Base-by-base conservation (phyloP, 371 early-diverging fungal species). In the Syncephalis fuscata region DNA sequence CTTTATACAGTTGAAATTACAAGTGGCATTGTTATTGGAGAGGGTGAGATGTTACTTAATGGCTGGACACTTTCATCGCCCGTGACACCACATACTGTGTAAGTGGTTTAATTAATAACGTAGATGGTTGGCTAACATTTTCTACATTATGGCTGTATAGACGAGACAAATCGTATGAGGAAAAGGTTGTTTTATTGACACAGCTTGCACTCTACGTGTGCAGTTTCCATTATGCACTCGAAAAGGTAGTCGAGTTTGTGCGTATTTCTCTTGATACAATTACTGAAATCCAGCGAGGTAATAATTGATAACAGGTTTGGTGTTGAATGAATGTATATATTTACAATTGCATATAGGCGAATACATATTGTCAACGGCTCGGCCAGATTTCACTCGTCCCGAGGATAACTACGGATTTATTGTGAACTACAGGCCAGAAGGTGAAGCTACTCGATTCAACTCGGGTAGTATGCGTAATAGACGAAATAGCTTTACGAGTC, bases 151-250 rank as follows among this genome's bases (percentile, higher is more conserved):
- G n/a, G n/a, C n/a, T 45, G 21, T 26, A 39, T 36, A 52, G 53
- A n/a, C 41, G 44, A 24, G 38, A 48, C 20, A 54, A 54, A 41
- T 22, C 44, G 16, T 76, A 76, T 48, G 76, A 80, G 49, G 82
- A 85, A 56, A 78, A 81, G 58, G 73, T 85, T 2, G 63, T 85
- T 0, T 53, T 80, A 0, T 52, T 85, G 41, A 80, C 85, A 0
- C 65, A 70, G 21, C 64, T 67, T 17, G 82, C 85, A 0, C 49
- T 85, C 0, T 82, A 82, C 53, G 59, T 85, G 22, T 85, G 85
- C 57, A 71, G 76, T 22, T 81, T 77, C 50, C 74, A 82, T 56
- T 78, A 80, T 48, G 68, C 67, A 41, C 57, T 78, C 48, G 82
- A 80, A 51, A 81, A 82, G 53, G 80, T 81, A 0, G 60, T 79